Base-by-base conservation (phyloP, 768 basidiomycete species). In the Amanita pallidorosea region DNA sequence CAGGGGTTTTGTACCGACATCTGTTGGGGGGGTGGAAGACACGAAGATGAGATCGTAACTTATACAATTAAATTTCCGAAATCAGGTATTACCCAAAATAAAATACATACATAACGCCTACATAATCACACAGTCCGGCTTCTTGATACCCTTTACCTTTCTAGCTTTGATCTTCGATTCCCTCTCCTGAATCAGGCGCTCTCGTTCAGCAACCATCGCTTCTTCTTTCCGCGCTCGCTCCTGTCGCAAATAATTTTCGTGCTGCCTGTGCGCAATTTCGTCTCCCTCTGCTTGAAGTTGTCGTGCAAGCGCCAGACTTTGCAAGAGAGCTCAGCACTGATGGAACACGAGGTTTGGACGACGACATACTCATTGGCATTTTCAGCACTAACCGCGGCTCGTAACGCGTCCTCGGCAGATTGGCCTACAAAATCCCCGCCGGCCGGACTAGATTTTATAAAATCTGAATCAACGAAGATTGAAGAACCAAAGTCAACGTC, bases 251-350 rank as follows among this genome's bases (percentile, higher is more conserved):
- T 64, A 60, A 2, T 51, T 58, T 48, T 67, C 67, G 11, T 70
- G 65, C 45, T 70, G 64, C 29, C 66, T 61, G 3, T 67, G 67
- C 0, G 74, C 77, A 5, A 67, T 65, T 3, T 71, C 72, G 40
- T 94, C 82, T 64, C 94, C 92, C 56, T 91, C 87, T 1, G 76
- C 77, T 61, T 94, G 92, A 2, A 96, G 66, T 54, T 83, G 83
- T 43, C 71, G 72, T 3, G 92, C 92, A 0, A 94, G 71, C 6
- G 75, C 79, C 31, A 70, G 73, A 59, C 85, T 90, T 58, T 15
- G 43, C 5, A 43, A 45, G 37, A n/a, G 52, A 18, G 35, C 49
- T 27, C 55, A 49, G 36, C 17, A 40, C 8, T 42, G 13, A 49
- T n/a, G n/a, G n/a, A 12, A 22, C 4, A 8, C 25, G 23, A 17